These are phyloP conservation scores for Termitomyces sp. DNA, from an alignment of 768 basidiomycete species.

Conservation along the genomic window DNA sequence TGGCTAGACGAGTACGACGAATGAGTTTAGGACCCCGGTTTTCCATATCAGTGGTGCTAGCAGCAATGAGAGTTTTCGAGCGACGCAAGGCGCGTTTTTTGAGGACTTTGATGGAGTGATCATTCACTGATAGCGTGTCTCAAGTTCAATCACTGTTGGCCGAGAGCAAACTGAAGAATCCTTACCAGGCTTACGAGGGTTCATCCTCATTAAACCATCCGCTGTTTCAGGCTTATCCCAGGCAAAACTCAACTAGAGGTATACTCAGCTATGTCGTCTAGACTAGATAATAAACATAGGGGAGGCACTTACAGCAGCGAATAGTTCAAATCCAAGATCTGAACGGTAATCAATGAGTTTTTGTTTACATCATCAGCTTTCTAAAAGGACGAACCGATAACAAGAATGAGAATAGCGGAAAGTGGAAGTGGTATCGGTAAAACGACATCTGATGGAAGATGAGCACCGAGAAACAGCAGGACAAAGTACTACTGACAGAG, in stretches of 20 bases:
- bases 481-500: slow-evolving; percentile 38
- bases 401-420: slow-evolving; percentile 64
- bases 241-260: slow-evolving; percentile 53
- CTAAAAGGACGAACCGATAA: slow-evolving; percentile 45
- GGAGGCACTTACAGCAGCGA: slow-evolving; percentile 46
- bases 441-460: slow-evolving; percentile 44
- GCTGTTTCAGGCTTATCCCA: slow-evolving; percentile 66
- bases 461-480: background rate
- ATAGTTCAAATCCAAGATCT: slow-evolving; percentile 72
- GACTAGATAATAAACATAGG: background rate
- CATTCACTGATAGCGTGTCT: slow-evolving; percentile 36
- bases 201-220: slow-evolving; percentile 64
- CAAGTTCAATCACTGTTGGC: background rate
- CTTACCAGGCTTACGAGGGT: slow-evolving; percentile 59
- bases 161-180: background rate
- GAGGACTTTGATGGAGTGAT: slow-evolving; percentile 43
- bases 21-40: slow-evolving; percentile 28
- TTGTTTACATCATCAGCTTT: background rate
- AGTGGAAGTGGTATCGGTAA: slow-evolving; percentile 62
- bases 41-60: slow-evolving; percentile 42
- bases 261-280: background rate
- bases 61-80: slow-evolving; percentile 41
- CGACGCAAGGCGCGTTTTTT: slow-evolving; percentile 52
- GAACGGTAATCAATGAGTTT: background rate
- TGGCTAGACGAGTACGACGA: slow-evolving; percentile 36